Evolutionary conservation across 176 grass and related monocot genomes (phyloP).

Genomic region (Miscanthus lutarioriparius): DNA sequence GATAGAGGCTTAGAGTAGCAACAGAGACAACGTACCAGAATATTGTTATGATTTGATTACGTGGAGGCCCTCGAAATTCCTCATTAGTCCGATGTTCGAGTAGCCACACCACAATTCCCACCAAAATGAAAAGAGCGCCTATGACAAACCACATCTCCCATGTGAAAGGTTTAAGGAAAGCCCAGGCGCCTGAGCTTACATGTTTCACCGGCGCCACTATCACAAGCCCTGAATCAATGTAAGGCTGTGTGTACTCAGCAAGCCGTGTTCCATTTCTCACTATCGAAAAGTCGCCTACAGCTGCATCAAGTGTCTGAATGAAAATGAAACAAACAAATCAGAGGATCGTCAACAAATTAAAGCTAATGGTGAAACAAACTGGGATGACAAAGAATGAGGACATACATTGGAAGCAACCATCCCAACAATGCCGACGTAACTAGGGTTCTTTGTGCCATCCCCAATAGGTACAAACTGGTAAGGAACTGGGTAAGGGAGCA

Average conservation of each 20-base stretch:
- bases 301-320: slow-evolving; percentile 66
- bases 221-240: slow-evolving; percentile 69
- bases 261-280: slow-evolving; percentile 75
- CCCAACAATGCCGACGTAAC: slow-evolving; percentile 54
- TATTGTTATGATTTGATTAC: slow-evolving; percentile 63
- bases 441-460: slow-evolving; percentile 62
- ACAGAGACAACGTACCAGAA: slow-evolving; percentile 51
- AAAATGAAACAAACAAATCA: slow-evolving; percentile 14
- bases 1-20: neutral
- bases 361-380: slow-evolving; percentile 30
- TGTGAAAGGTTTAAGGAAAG: slow-evolving; percentile 89
- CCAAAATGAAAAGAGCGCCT: slow-evolving; percentile 70
- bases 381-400: slow-evolving; percentile 10
- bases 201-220: slow-evolving; percentile 60
- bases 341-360: slow-evolving; percentile 1
- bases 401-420: slow-evolving; percentile 68
- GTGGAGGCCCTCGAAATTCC: slow-evolving; percentile 72
- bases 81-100: slow-evolving; percentile 75
- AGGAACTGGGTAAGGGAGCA: slow-evolving; percentile 76
- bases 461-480: slow-evolving; percentile 64
- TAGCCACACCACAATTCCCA: slow-evolving; percentile 81
- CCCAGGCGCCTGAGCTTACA: slow-evolving; percentile 62
- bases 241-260: slow-evolving; percentile 83
- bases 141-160: slow-evolving; percentile 74
- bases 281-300: slow-evolving; percentile 80